Conservation (phyloP, 257 asterid genomes). For the Solanum stenotomum region DNA sequence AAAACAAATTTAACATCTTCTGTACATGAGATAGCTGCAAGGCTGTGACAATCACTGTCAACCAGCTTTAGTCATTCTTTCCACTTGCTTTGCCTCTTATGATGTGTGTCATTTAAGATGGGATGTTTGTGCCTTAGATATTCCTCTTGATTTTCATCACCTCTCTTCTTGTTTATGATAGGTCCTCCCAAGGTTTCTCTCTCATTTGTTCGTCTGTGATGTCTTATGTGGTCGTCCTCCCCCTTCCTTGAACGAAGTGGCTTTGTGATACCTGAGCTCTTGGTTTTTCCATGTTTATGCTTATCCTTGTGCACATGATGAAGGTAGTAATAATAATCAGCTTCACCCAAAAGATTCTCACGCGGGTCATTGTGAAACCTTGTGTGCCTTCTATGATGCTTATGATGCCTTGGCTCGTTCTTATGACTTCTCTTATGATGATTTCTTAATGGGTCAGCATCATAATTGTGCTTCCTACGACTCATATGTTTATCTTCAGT, state of each 20-base stretch:
- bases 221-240: conserved; percentile 26
- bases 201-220: conserved; percentile 30
- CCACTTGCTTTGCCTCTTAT: conserved; percentile 8
- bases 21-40: background rate
- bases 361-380: conserved; percentile 21
- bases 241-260: conserved; percentile 17
- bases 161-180: background rate
- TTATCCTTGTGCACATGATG: conserved; percentile 72
- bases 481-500: conserved; percentile 12
- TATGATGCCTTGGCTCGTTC: conserved; percentile 35
- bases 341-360: conserved; percentile 25
- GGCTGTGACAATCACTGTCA: background rate
- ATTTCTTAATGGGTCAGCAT: conserved; percentile 16
- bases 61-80: background rate
- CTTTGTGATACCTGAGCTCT: conserved; percentile 24
- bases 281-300: conserved; percentile 48
- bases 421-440: conserved; percentile 25
- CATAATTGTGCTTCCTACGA: conserved; percentile 15
- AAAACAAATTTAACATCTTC: background rate
- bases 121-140: conserved; percentile 10
- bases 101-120: conserved; percentile 4
- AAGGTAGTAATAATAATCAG: conserved; percentile 44
- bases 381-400: conserved; percentile 33
- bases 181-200: conserved; percentile 16
- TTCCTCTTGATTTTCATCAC: conserved; percentile 15